Conservation (phyloP, 2,329 filamentous ascomycete species). For the Aureobasidium uvarum region DNA sequence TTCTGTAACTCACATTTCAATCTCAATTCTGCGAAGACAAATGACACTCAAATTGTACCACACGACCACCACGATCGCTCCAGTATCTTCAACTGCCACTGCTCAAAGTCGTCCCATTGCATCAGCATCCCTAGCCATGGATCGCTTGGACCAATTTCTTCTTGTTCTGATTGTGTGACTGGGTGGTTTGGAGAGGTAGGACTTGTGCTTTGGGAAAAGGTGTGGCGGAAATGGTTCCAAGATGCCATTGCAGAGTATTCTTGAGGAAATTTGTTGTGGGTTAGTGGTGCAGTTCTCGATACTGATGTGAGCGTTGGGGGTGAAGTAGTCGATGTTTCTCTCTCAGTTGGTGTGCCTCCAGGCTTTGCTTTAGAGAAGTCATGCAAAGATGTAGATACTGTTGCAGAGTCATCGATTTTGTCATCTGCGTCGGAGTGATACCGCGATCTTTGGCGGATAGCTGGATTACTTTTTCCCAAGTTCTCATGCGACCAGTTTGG, state of each 20-base stretch:
- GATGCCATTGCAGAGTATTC: not conserved
- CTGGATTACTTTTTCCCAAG: not conserved
- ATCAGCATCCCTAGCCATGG: not conserved
- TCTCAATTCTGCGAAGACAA: too few species aligned
- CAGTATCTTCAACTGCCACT: not conserved
- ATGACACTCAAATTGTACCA: not conserved
- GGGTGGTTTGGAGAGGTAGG: not conserved
- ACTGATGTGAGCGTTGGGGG: not conserved
- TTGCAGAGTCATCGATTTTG: too few species aligned
- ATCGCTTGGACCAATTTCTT: not conserved
- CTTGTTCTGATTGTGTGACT: not conserved
- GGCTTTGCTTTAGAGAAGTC: not conserved
- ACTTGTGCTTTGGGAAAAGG: not conserved
- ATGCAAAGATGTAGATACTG: not conserved
- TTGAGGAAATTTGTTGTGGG: not conserved
- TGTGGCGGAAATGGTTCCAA: conserved; percentile 2
- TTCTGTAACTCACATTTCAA: too few species aligned
- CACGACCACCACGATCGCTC: not conserved
- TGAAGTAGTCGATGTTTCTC: too few species aligned
- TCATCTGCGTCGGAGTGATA: not conserved
- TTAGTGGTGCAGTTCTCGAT: not conserved
- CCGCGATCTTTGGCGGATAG: not conserved
- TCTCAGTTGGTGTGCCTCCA: too few species aligned
- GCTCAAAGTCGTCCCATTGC: conserved; percentile 16
- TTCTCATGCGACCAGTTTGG: conserved; percentile 1